Evolutionary conservation across 495 filamentous ascomycete genomes (phyloP), one percentile per base, ranked within the genome.

Genomic region (Trichocladium uniseriatum): DNA sequence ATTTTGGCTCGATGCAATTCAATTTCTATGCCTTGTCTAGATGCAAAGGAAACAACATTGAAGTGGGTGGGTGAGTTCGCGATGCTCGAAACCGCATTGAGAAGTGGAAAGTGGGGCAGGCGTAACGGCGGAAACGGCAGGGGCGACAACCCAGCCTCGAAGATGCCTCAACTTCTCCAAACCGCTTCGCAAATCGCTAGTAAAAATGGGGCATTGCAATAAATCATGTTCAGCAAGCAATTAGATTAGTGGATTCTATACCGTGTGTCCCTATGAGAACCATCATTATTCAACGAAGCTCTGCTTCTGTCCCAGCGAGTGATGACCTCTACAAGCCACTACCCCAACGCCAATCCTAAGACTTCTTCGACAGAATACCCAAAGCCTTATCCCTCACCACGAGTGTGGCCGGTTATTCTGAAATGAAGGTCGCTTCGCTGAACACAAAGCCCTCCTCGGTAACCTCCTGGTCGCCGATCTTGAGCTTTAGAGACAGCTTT

Each of bases 361-460:
- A 41, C 31, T 54, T 37, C 24, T 48, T 38, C 43, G 50, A 14
- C 24, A 19, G 20, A 37, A 32, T 53, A 57, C 52, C 49, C 46
- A 54, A 52, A 42, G 28, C 32, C 41, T 32, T 10, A 29, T 29
- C 13, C 45, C 14, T 6, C n/a, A 15, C 1, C 15, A 20, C 28
- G 20, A n/a, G 31, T 9, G 27, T 28, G 39, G 27, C 29, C 27
- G 20, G 27, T 45, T 58, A 68, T 39, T 64, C 63, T 14, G 83
- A 89, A 69, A 97, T 95, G 74, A 95, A 96, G 27, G 88, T 94
- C 1, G 91, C 87, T 69, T 97, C 91, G 36, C 75, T 76, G 68
- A 91, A 92, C 48, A 91, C 58, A 22, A 54, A 67, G 43, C 91
- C 92, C 62, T 92, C 73, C 62, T 96, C 91, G 16, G 75, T 70